Base-by-base conservation (phyloP, 2,329 filamentous ascomycete genomes). In the Orbilia blumenaviensis region DNA sequence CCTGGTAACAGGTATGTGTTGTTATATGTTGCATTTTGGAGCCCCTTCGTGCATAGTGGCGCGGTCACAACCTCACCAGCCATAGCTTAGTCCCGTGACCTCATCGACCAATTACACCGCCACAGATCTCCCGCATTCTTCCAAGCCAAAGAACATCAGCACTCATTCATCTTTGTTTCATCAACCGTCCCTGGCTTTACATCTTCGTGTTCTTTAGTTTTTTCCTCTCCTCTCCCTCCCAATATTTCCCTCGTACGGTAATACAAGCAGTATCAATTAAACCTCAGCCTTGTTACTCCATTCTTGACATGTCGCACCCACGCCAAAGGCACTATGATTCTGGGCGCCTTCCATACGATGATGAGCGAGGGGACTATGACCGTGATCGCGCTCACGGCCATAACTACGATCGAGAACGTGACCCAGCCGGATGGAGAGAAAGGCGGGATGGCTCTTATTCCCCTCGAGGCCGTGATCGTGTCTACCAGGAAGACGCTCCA, bases 281-380 rank as follows among this genome's bases (percentile, higher is more conserved):
- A 56, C 14, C n/a, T 10, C 14, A 42, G 38, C 23, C 14, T 29
- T 18, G 23, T 14, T 14, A 34, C n/a, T 46, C 34, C n/a, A 46
- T 29, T 14, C 12, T 7, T 23, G 38, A 29, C 3, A 76, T 76
- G 72, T 76, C 72, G 27, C 63, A 68, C 48, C 32, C 67, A 23
- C 72, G 72, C 27, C 72, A 63, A 9, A 46, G 54, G 8, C 56
- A 76, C 41, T 69, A 76, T 50, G 72, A 76, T 34, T 44, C 63
- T 14, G 63, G 64, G 10, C 56, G 72, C 44, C 34, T 76, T 10
- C 32, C 72, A 10, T 76, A 76, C 50, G 72, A 76, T 38, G 72
- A 76, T 16, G 72, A 76, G n/a, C 60, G 72, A 25, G 72, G 66
- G 9, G 61, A 67, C 27, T 58, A 67, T 52, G 71, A 68, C 29